A percentile compares a stretch with the other conserved stretches of the same genome.
phyloP scores from a whole-genome alignment of 2,329 filamentous ascomycete species.

The Penicillium thymicola region DNA sequence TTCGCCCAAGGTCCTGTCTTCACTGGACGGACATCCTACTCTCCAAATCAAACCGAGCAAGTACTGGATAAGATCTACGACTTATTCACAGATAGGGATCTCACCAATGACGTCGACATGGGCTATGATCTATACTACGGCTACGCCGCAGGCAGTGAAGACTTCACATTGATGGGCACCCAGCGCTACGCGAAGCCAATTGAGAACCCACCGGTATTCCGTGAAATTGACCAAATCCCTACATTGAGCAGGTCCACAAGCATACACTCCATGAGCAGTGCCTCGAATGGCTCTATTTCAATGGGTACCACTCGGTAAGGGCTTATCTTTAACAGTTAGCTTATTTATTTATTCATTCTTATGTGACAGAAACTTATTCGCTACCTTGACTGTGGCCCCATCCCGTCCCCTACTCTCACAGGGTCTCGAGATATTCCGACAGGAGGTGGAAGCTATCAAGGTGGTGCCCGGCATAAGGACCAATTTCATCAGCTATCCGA shows the following conservation, averaged over 20 bases:
- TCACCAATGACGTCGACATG: conserved; percentile 14
- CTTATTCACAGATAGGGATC: conserved; percentile 11
- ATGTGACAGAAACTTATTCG: conserved; percentile 10
- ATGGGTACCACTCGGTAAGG: conserved; percentile 11
- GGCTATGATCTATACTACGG: conserved; percentile 19
- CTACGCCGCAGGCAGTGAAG: conserved; percentile 9
- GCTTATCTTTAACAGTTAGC: not conserved
- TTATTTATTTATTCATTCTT: not conserved
- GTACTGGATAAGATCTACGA: conserved; percentile 9
- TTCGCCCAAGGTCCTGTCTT: conserved; percentile 36
- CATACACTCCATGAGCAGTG: conserved; percentile 2
- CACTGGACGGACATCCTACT: conserved; percentile 27
- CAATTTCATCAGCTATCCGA: conserved; percentile 14
- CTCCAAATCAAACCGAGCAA: not conserved
- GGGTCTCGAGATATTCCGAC: conserved; percentile 8
- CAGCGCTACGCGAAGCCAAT: conserved; percentile 19
- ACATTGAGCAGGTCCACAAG: conserved; percentile 2
- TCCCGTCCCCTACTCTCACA: conserved; percentile 9
- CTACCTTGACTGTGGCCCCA: conserved; percentile 7
- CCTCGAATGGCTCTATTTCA: not conserved
- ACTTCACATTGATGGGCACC: conserved; percentile 13
- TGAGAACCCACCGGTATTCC: conserved; percentile 12
- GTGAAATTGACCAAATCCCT: conserved; percentile 13
- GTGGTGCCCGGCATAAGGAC: conserved; percentile 4
- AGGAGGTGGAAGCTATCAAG: conserved; percentile 12